Percentiles rank a stretch among this genome's conserved stretches.
Evolutionary conservation across 805 yeast species (phyloP).

Genomic region (Tetrapisispora iriomotensis): DNA sequence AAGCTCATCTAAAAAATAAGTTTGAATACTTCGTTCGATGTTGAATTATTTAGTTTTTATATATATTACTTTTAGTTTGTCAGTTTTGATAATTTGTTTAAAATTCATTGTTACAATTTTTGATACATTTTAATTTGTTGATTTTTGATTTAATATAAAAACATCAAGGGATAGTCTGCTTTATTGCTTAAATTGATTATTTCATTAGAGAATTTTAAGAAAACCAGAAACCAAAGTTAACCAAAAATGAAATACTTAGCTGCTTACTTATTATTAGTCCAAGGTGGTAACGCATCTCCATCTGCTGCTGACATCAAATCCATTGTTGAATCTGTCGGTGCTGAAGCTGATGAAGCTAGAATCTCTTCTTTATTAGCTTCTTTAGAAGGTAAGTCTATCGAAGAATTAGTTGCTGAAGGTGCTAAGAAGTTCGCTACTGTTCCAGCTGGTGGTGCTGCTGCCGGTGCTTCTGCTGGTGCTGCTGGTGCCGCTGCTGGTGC

Average conservation of each 20-base stretch:
- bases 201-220: slow-evolving; percentile 14
- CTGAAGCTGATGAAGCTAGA: slow-evolving; percentile 73
- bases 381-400: slow-evolving; percentile 59
- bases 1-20: too few relatives aligned
- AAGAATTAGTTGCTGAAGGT: slow-evolving; percentile 73
- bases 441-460: slow-evolving; percentile 55
- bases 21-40: too few relatives aligned
- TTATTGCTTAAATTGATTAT: slow-evolving; percentile 31
- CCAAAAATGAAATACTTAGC: slow-evolving; percentile 75
- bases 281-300: slow-evolving; percentile 81
- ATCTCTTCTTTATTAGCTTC: slow-evolving; percentile 60
- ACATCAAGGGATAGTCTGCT: slow-evolving; percentile 32
- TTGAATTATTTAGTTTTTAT: too few relatives aligned
- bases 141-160: slow-evolving; percentile 4
- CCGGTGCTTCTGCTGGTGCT: slow-evolving; percentile 4
- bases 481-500: slow-evolving; percentile 5
- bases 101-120: not conserved
- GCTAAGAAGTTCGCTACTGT: slow-evolving; percentile 70
- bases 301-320: slow-evolving; percentile 66
- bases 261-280: slow-evolving; percentile 82
- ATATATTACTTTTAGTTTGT: too few relatives aligned
- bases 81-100: not conserved
- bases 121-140: slow-evolving; percentile 1
- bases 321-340: slow-evolving; percentile 66
- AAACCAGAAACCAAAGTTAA: slow-evolving; percentile 7